Base-by-base conservation (phyloP, 768 basidiomycete species). In the Boletus vermiculosoides region DNA sequence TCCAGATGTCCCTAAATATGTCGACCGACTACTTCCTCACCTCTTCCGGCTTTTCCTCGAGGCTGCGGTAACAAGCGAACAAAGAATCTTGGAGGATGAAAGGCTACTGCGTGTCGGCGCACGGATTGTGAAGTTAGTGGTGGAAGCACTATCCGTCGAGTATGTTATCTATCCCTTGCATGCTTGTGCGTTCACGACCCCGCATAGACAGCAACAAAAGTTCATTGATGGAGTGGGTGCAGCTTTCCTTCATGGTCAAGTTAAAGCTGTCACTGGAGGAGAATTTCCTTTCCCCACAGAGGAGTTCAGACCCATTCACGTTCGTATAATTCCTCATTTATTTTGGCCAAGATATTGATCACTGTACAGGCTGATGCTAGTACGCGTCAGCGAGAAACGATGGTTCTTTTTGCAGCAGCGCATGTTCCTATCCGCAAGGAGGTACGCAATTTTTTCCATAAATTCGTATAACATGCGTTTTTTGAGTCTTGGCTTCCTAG, bases 1-100 rank as follows among this genome's bases (percentile, higher is more conserved):
- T 68, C 66, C 74, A 0, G 97, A 98, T 66, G 79, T 98, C 18
- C 73, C 81, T 0, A 92, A 89, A 71, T 93, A 94, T 65, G 78
- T 88, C 36, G 91, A 97, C 61, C 77, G 78, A 20, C 74, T 98
- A 1, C 79, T 94, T 2, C 84, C 88, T 16, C 76, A 81, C 30
- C 65, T 98, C 5, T 92, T 85, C 64, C 83, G 84, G 49, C 69
- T 96, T 31, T 80, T 83, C 52, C 65, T 85, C n/a, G 66, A 70
- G 37, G 77, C 77, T 12, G 73, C 79, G 1, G 55, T 75, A 15
- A 53, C 58, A 41, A 63, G 60, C 31, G 58, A 62, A 41, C 59
- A 61, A 18, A 60, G 58, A 10, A 72, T 77, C 5, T 37, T 69
- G 20, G 33, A 66, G n/a, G 80, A 85, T 60, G 64, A 75, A 11